Conservation (phyloP, 306 rosid genomes). For the Carpinus fangiana region DNA sequence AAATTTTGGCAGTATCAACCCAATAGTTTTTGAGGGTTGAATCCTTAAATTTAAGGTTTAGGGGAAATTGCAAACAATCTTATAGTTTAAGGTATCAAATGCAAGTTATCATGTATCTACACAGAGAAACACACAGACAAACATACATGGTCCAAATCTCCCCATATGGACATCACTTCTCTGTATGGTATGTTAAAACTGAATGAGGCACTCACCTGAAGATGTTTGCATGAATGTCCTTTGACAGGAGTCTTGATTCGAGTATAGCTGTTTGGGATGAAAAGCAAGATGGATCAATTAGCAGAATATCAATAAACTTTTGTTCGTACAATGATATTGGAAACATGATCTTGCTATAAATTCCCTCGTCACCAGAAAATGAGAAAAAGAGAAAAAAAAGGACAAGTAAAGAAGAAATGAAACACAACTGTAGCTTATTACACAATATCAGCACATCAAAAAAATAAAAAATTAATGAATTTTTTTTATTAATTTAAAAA, state of each 20-base stretch:
- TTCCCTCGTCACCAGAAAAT: slow-evolving; percentile 4
- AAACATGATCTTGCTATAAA: neutral
- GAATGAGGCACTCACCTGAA: slow-evolving; percentile 57
- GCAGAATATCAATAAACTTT: neutral
- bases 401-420: neutral
- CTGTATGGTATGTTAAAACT: slow-evolving; percentile 19
- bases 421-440: slow-evolving; percentile 12
- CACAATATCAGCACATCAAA: neutral
- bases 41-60: neutral
- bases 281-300: slow-evolving; percentile 24
- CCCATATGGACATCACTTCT: neutral
- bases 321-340: neutral
- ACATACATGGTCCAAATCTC: neutral
- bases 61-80: neutral
- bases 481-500: neutral
- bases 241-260: slow-evolving; percentile 89
- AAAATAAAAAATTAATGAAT: neutral
- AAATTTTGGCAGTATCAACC: neutral
- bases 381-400: neutral
- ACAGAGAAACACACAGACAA: neutral
- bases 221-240: slow-evolving; percentile 85
- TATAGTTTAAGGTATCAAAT: neutral
- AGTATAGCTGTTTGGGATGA: slow-evolving; percentile 51
- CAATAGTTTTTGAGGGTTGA: too few species aligned
- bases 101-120: neutral